Percentiles rank a stretch among this genome's conserved stretches.
These are phyloP conservation scores for Crithidia mellificae DNA, from an alignment of 208 protist genomes.

Conservation along the genomic window DNA sequence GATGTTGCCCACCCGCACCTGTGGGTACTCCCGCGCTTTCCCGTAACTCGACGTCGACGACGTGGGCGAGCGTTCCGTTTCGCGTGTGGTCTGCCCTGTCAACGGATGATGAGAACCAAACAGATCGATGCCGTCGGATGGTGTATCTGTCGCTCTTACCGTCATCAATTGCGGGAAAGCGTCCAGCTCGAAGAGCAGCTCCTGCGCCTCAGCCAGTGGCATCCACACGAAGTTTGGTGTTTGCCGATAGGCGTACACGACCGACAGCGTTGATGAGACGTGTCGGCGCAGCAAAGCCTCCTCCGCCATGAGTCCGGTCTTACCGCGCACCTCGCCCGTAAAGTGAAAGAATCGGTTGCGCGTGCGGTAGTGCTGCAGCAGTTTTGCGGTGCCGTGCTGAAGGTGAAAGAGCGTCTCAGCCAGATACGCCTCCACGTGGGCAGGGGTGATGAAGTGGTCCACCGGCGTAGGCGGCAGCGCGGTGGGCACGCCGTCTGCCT, in stretches of 20 bases:
- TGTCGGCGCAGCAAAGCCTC: slow-evolving; percentile 43
- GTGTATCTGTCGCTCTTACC: no score
- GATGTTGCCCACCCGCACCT: slow-evolving; percentile 18
- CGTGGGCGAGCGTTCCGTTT: slow-evolving; percentile 12
- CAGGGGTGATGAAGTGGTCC: slow-evolving; percentile 5
- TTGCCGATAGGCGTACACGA: slow-evolving; percentile 60
- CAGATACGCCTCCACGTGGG: slow-evolving; percentile 46
- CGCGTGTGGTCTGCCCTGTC: no score
- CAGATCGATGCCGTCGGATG: no score
- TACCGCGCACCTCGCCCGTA: slow-evolving; percentile 37
- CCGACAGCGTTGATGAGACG: slow-evolving; percentile 57
- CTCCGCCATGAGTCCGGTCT: slow-evolving; percentile 26
- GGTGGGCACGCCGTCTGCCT: background rate
- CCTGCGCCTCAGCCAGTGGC: slow-evolving; percentile 76
- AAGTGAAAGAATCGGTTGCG: slow-evolving; percentile 52
- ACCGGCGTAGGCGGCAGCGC: background rate
- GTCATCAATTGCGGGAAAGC: slow-evolving; percentile 46
- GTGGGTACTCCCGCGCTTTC: slow-evolving; percentile 16
- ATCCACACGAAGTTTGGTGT: slow-evolving; percentile 82
- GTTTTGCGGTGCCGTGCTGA: slow-evolving; percentile 73
- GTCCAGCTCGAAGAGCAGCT: slow-evolving; percentile 57
- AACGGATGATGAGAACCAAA: no score
- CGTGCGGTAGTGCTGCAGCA: slow-evolving; percentile 56
- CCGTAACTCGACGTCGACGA: slow-evolving; percentile 27
- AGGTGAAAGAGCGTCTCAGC: slow-evolving; percentile 58